Conservation (phyloP, 2,329 filamentous ascomycete genomes). For the Leptographium wingfieldii region DNA sequence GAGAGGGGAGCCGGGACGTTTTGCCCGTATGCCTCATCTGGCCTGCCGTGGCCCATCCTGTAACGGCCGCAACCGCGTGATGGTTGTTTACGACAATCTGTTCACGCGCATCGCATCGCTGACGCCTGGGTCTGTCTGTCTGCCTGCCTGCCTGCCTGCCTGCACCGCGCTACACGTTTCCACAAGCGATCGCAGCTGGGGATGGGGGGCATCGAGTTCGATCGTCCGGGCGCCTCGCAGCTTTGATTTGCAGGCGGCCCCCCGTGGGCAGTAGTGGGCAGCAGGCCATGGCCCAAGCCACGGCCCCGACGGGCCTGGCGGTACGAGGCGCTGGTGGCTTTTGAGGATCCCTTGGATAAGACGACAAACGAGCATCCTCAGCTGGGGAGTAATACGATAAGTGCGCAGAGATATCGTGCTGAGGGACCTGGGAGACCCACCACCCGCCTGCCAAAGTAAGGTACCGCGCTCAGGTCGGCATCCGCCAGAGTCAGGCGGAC, state of each 20-base stretch:
- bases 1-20: too few species aligned
- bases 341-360: background rate
- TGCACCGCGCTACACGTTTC: too few species aligned
- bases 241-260: background rate
- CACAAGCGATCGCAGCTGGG: too few species aligned
- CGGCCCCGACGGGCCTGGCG: background rate
- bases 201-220: background rate
- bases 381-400: background rate
- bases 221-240: background rate
- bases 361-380: background rate
- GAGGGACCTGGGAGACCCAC: background rate
- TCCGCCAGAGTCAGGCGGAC: slow-evolving; percentile 1
- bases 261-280: too few species aligned
- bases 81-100: background rate
- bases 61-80: background rate
- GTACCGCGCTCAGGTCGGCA: background rate
- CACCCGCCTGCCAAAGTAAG: background rate
- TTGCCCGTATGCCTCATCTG: too few species aligned
- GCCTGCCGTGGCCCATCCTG: too few species aligned
- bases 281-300: background rate
- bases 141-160: too few species aligned
- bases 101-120: too few species aligned
- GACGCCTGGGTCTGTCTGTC: too few species aligned
- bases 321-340: background rate
- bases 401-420: background rate